Evolutionary conservation across 2,329 filamentous ascomycete genomes (phyloP).

Genomic region (Sporothrix sp.): DNA sequence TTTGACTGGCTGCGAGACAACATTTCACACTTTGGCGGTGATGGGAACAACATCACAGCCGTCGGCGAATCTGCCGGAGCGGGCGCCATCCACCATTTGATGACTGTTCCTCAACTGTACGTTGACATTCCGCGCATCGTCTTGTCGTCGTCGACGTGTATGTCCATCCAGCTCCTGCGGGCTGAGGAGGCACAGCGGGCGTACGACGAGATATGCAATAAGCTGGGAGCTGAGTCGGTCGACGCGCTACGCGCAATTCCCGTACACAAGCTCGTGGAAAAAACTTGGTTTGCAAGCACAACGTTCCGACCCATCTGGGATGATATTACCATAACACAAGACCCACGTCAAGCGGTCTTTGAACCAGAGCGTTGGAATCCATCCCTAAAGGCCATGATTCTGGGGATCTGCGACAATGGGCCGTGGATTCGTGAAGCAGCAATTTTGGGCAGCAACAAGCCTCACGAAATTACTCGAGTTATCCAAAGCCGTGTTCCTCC

Average conservation of each 20-base stretch:
- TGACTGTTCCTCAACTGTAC: not conserved
- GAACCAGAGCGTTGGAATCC: not conserved
- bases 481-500: not conserved
- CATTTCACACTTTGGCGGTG: constrained; percentile 6
- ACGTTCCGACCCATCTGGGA: constrained; percentile 8
- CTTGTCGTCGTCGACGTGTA: constrained; percentile 5
- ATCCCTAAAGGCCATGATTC: not conserved
- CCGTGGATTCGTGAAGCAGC: constrained; percentile 1
- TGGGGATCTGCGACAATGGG: constrained; percentile 5
- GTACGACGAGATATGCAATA: constrained; percentile 4
- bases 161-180: constrained; percentile 6
- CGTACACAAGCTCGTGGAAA: not conserved
- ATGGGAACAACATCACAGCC: constrained; percentile 6
- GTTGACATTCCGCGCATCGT: constrained; percentile 6
- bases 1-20: constrained; percentile 2
- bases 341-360: not conserved
- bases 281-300: not conserved
- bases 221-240: not conserved
- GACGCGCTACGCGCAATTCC: not conserved
- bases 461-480: not conserved
- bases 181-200: not conserved
- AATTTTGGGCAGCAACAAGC: not conserved
- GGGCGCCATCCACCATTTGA: constrained; percentile 1
- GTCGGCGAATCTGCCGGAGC: constrained; percentile 8
- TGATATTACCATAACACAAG: constrained; percentile 3